phyloP scores from a whole-genome alignment of 1,284 basidiomycete genomes.

The Filobasidium uniguttulatum region DNA sequence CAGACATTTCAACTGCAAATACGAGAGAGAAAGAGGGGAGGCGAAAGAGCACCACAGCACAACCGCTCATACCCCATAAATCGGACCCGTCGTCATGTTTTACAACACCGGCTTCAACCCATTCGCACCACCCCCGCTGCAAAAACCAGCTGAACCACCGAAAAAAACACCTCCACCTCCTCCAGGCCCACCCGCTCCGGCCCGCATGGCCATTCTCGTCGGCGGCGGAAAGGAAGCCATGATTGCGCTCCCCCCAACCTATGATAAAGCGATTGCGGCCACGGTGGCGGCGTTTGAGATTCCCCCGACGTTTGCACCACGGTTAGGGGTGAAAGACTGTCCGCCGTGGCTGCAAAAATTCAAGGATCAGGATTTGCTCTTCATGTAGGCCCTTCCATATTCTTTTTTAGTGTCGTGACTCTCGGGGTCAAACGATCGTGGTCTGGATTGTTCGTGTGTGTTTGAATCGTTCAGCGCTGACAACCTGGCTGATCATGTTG shows the following conservation, averaged over 20 bases:
- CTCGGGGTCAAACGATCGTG: too few species aligned
- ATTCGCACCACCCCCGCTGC: slow-evolving; percentile 12
- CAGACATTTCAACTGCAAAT: too few species aligned
- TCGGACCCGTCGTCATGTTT: too few species aligned
- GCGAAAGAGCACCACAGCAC: too few species aligned
- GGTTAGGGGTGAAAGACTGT: slow-evolving; percentile 11
- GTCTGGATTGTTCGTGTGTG: too few species aligned
- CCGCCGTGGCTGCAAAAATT: slow-evolving; percentile 12
- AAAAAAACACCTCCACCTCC: slow-evolving; percentile 9
- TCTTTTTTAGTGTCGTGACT: too few species aligned
- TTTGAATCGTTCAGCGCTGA: too few species aligned
- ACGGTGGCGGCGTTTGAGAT: slow-evolving; percentile 12
- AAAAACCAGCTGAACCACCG: not conserved
- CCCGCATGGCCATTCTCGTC: slow-evolving; percentile 12
- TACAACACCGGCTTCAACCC: slow-evolving; percentile 13
- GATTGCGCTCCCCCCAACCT: slow-evolving; percentile 6
- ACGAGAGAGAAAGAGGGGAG: too few species aligned
- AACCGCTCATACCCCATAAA: too few species aligned
- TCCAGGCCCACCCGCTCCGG: slow-evolving; percentile 3
- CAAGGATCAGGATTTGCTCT: slow-evolving; percentile 10
- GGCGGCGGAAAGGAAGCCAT: slow-evolving; percentile 13
- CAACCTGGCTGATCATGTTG: too few species aligned
- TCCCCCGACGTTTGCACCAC: slow-evolving; percentile 2
- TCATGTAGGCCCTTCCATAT: too few species aligned
- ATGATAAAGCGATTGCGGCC: slow-evolving; percentile 9